These are phyloP conservation scores for Lachnellula suecica DNA, from an alignment of 2,329 filamentous ascomycete species.

Conservation along the genomic window DNA sequence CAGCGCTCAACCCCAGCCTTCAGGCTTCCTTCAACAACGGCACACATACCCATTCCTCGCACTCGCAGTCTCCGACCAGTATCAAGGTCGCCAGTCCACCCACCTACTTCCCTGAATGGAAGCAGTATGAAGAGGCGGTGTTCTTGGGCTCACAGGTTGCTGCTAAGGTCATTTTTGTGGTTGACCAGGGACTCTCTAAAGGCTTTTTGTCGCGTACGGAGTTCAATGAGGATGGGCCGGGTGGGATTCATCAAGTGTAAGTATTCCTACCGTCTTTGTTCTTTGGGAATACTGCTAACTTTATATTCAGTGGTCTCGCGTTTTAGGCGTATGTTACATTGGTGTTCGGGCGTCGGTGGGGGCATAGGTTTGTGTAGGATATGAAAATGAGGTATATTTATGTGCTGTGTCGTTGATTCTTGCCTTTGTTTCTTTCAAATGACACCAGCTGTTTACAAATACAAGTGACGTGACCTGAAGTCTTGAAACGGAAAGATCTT, in stretches of 20 bases:
- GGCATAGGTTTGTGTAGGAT: background rate
- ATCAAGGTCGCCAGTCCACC: slow-evolving; percentile 66
- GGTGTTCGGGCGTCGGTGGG: no score
- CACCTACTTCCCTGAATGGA: slow-evolving; percentile 70
- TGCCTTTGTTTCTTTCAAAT: no score
- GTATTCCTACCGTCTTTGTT: slow-evolving; percentile 5
- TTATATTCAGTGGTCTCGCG: background rate
- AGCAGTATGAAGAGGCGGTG: slow-evolving; percentile 56
- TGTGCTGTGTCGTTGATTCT: no score
- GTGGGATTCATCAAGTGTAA: slow-evolving; percentile 36
- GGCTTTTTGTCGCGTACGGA: slow-evolving; percentile 63
- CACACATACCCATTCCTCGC: slow-evolving; percentile 57
- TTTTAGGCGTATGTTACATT: background rate
- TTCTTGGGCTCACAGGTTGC: slow-evolving; percentile 74
- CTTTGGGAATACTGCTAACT: background rate
- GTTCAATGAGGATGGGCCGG: slow-evolving; percentile 35
- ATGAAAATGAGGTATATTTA: no score
- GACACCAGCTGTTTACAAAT: no score
- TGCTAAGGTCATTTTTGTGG: slow-evolving; percentile 69
- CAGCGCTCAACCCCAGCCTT: slow-evolving; percentile 35
- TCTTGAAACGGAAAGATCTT: no score
- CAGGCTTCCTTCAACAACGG: slow-evolving; percentile 35
- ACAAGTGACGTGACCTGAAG: no score
- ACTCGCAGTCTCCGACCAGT: slow-evolving; percentile 67
- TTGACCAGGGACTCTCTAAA: slow-evolving; percentile 61